Conservation (phyloP, 2,329 filamentous ascomycete species). For the Aureobasidium sp. region DNA sequence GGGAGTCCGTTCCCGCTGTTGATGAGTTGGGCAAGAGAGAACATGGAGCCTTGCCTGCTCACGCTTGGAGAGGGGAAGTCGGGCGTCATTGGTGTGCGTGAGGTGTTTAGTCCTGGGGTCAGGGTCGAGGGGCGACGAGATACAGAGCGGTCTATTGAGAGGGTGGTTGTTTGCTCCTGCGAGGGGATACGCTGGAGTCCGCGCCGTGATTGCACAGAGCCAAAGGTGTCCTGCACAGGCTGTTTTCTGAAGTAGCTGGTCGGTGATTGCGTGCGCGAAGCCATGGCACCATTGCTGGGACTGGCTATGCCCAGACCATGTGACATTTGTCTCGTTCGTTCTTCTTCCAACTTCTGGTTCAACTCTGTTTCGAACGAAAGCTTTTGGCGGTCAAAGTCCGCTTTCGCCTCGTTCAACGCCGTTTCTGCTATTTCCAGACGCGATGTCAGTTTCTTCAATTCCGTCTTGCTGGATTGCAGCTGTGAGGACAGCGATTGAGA, state of each 20-base stretch:
- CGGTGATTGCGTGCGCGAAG: slow-evolving; percentile 30
- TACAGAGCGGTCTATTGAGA: slow-evolving; percentile 28
- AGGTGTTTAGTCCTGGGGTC: slow-evolving; percentile 18
- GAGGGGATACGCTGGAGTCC: slow-evolving; percentile 14
- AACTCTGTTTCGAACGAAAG: slow-evolving; percentile 52
- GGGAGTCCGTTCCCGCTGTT: slow-evolving; percentile 30
- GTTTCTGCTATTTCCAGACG: slow-evolving; percentile 59
- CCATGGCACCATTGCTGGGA: slow-evolving; percentile 21
- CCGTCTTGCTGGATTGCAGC: slow-evolving; percentile 51
- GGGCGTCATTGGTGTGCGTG: slow-evolving; percentile 15
- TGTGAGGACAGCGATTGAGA: slow-evolving; percentile 61
- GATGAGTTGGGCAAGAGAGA: slow-evolving; percentile 28
- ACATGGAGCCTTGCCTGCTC: slow-evolving; percentile 42
- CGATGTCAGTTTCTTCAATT: slow-evolving; percentile 56
- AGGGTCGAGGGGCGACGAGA: slow-evolving; percentile 28
- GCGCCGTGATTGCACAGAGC: slow-evolving; percentile 25
- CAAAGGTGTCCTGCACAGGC: slow-evolving; percentile 32
- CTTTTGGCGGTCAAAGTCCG: slow-evolving; percentile 53
- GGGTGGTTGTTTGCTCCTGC: slow-evolving; percentile 12
- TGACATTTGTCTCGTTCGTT: slow-evolving; percentile 41
- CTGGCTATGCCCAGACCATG: slow-evolving; percentile 21
- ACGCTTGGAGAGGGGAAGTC: slow-evolving; percentile 24
- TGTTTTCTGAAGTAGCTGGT: slow-evolving; percentile 34
- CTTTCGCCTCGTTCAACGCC: slow-evolving; percentile 53
- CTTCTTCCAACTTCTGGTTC: slow-evolving; percentile 56